Conservation (phyloP, 2,329 filamentous ascomycete genomes). For the Fusarium tricinctum region DNA sequence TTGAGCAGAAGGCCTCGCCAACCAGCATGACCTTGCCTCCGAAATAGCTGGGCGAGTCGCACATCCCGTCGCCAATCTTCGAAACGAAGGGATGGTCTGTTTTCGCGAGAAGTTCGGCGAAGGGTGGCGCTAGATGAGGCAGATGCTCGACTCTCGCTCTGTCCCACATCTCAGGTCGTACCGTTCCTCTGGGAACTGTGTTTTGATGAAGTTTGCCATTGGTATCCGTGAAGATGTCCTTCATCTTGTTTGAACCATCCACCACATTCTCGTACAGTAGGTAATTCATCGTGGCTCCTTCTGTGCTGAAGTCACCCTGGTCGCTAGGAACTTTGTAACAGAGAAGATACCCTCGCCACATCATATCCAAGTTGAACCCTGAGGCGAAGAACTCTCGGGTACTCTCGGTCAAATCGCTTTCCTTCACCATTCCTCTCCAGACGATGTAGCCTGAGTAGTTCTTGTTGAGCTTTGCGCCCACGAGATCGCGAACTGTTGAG, state of each 20-base stretch:
- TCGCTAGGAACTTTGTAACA: background rate
- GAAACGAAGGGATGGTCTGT: background rate
- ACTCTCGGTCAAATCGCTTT: background rate
- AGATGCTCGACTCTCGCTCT: background rate
- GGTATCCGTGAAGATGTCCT: background rate
- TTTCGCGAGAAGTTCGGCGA: background rate
- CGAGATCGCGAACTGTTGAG: background rate
- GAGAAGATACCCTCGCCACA: background rate
- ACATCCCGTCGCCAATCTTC: background rate
- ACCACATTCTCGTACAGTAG: background rate
- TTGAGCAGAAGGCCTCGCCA: background rate
- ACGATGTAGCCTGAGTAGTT: background rate
- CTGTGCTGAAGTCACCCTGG: background rate
- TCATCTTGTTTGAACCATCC: background rate
- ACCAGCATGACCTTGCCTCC: background rate
- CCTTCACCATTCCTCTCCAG: background rate
- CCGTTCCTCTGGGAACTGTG: background rate
- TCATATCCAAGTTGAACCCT: background rate
- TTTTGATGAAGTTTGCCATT: background rate
- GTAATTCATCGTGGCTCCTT: background rate
- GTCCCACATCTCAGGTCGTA: background rate
- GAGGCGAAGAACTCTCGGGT: background rate
- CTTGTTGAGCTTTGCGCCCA: background rate
- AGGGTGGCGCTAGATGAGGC: background rate
- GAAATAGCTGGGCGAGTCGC: background rate